Conservation (phyloP, 768 basidiomycete species). For the Lanmaoa pseudosensibilis region DNA sequence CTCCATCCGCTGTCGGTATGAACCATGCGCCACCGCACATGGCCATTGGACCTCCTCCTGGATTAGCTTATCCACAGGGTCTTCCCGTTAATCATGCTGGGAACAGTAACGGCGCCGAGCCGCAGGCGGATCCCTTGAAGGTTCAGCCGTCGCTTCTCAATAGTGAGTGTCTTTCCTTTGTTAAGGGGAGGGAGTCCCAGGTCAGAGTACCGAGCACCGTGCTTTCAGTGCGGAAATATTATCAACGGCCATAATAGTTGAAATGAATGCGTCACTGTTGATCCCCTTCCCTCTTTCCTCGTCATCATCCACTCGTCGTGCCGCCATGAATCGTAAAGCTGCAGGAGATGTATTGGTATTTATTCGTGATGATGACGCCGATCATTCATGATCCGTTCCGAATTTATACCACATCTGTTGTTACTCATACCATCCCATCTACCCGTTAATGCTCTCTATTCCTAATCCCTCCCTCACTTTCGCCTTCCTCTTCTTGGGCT, state of each 20-base stretch:
- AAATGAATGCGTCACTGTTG: slow-evolving; percentile 36
- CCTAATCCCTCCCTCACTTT: slow-evolving; percentile 42
- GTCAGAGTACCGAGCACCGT: slow-evolving; percentile 86
- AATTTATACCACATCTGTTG: slow-evolving; percentile 8
- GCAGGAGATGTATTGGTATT: slow-evolving; percentile 22
- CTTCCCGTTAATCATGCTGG: slow-evolving; percentile 25
- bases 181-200: slow-evolving; percentile 74
- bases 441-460: slow-evolving; percentile 16
- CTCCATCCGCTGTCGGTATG: slow-evolving; percentile 14
- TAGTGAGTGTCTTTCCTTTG: slow-evolving; percentile 66
- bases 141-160: slow-evolving; percentile 31
- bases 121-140: slow-evolving; percentile 30
- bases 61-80: slow-evolving; percentile 49
- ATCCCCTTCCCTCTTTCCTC: slow-evolving; percentile 21
- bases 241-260: slow-evolving; percentile 62
- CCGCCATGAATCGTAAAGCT: slow-evolving; percentile 30
- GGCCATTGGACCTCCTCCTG: slow-evolving; percentile 66
- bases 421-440: slow-evolving; percentile 7
- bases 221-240: slow-evolving; percentile 87
- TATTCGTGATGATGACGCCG: slow-evolving; percentile 25
- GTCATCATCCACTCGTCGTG: slow-evolving; percentile 24
- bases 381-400: slow-evolving; percentile 13
- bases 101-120: slow-evolving; percentile 17
- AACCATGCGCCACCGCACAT: slow-evolving; percentile 22
- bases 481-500: slow-evolving; percentile 37